Percentiles rank a stretch among this genome's conserved stretches.
phyloP scores from a whole-genome alignment of 345 rosid species.

The Toxicodendron radicans region DNA sequence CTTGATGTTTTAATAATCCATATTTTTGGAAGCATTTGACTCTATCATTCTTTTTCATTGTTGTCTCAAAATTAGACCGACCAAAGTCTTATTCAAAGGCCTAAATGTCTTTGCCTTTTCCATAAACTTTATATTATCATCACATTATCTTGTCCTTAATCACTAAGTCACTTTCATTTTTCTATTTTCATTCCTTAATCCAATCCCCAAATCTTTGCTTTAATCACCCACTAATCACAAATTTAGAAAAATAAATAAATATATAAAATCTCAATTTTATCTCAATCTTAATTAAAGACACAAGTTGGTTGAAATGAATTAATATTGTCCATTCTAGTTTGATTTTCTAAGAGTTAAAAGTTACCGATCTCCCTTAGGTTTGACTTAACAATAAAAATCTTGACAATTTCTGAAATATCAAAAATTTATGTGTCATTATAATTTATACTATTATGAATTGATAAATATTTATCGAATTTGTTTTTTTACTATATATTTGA shows the following conservation, averaged over 20 bases:
- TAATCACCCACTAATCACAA: not conserved
- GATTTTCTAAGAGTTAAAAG: too few species aligned
- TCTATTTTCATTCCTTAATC: slow-evolving; percentile 24
- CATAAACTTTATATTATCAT: slow-evolving; percentile 15
- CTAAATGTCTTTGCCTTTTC: slow-evolving; percentile 23
- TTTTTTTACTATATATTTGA: too few species aligned
- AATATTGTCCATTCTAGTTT: too few species aligned
- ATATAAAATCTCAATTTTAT: too few species aligned
- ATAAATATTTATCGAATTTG: too few species aligned
- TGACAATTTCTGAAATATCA: not conserved
- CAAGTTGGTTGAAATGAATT: not conserved
- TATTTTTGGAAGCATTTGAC: not conserved
- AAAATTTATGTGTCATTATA: too few species aligned
- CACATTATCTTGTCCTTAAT: slow-evolving; percentile 31
- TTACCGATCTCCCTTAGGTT: too few species aligned
- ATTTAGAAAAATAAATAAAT: not conserved
- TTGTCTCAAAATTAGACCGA: slow-evolving; percentile 15
- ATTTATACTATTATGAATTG: too few species aligned
- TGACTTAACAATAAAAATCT: not conserved
- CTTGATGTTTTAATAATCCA: not conserved
- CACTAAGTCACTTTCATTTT: slow-evolving; percentile 24
- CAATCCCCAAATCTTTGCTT: slow-evolving; percentile 3
- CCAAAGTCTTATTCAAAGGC: slow-evolving; percentile 30
- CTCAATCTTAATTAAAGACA: not conserved
- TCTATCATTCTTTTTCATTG: not conserved